Conservation (phyloP, 768 basidiomycete species). For the Suillus brevipes region DNA sequence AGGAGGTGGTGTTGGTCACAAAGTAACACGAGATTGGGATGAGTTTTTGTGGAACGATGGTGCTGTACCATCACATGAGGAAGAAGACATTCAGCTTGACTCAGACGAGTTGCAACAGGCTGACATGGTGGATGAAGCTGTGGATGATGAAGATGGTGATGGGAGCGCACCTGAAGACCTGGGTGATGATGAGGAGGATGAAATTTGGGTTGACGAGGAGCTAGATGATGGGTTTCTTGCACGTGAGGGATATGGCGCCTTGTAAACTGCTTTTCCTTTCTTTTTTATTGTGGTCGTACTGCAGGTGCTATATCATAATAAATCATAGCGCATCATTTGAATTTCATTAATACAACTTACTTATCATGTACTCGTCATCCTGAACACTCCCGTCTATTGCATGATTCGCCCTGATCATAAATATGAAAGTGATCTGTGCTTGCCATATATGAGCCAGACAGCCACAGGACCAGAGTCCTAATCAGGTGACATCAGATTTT, state of each 20-base stretch:
- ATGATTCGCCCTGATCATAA: background rate
- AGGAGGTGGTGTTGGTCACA: slow-evolving; percentile 35
- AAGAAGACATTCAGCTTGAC: slow-evolving; percentile 1
- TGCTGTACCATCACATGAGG: slow-evolving; percentile 14
- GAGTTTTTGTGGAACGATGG: slow-evolving; percentile 18
- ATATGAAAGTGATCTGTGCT: background rate
- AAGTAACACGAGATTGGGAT: slow-evolving; percentile 10
- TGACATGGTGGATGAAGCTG: background rate
- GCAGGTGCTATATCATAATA: background rate
- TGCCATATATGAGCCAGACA: background rate
- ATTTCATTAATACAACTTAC: background rate
- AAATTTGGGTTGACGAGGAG: background rate
- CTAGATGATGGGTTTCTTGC: background rate
- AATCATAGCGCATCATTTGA: background rate
- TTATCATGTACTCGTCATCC: background rate
- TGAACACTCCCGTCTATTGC: background rate
- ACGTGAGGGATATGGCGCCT: background rate
- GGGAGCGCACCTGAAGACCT: background rate
- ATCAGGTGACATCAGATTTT: background rate
- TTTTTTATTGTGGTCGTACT: too few species aligned
- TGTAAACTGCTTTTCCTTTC: background rate
- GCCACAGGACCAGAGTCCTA: background rate
- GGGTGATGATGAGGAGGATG: background rate
- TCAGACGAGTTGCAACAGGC: background rate
- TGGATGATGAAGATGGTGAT: background rate